Evolutionary conservation across 2,329 filamentous ascomycete species (phyloP), one percentile per base, ranked within the genome.

Genomic region (Chalara sp.): DNA sequence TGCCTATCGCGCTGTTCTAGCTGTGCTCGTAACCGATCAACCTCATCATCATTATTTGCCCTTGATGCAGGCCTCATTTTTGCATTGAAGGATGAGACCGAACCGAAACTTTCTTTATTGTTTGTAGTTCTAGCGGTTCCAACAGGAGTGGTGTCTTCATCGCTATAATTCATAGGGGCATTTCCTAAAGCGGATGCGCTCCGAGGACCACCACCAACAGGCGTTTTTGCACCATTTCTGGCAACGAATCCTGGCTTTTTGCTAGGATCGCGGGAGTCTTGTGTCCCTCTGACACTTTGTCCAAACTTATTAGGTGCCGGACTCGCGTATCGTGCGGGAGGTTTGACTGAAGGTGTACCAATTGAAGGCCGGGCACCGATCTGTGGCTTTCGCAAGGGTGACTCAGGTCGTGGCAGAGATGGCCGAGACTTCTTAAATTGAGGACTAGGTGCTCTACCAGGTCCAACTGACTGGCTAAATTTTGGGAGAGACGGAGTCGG

Each of bases 381-480:
- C 51, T 83, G 83, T 44, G 81, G 70, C 60, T 80, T 85, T 58
- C 87, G 83, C 35, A 87, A 75, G 4, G 92, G 93, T 2, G 92
- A 96, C 57, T 96, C 91, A 5, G 93, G 87, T 32, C 91, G 86
- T 48, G 87, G 81, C n/a, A 96, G 74, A 1, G 91, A 95, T 6
- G 84, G 83, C 52, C 90, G 81, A 43, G 81, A 71, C 59, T 80
- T 83, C 66, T 87, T 91, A 60, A 84, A 80, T 45, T 80, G 73
- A 3, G 90, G 88, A 62, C 86, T 92, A 29, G 83, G 67, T 31
- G 84, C 82, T 63, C 62, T 60, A 40, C 82, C 80, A 6, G 87
- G 87, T 1, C 90, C 90, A 43, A 95, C 75, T 0, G 91, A 95
- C 68, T 95, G 88, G 65, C 89, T 93, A 71, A 96, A 93, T 64